Base-by-base conservation (phyloP, 1,284 basidiomycete species). In the Cutaneotrichosporon sp. region DNA sequence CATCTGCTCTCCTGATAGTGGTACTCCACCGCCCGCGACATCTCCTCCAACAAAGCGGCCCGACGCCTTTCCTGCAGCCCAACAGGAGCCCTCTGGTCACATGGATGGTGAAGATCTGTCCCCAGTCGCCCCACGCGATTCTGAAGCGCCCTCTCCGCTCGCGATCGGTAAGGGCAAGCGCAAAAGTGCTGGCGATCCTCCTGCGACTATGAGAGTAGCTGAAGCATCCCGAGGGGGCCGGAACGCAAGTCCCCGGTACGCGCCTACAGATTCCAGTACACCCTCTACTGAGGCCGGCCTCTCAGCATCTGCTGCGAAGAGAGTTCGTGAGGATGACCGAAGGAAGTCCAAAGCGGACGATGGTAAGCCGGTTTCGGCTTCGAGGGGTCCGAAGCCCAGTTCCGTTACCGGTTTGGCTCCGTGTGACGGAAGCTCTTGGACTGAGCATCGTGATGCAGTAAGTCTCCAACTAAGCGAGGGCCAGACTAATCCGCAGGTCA, bases 361-460 rank as follows among this genome's bases (percentile, higher is more conserved):
- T n/a, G 25, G 14, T 16, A 41, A 41, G n/a, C n/a, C n/a, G n/a
- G n/a, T n/a, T n/a, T n/a, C n/a, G n/a, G n/a, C 24, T 12, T 39
- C 22, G 14, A 41, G 38, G 17, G 38, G 38, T 16, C 8, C 22
- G 12, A 41, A 41, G 22, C 26, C 38, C 14, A 41, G 38, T 16
- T 22, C 22, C 14, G 26, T 41, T 6, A 8, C 24, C 14, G 38
- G 38, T 6, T 16, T 41, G 9, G 12, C 17, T 34, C 46, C 16
- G 37, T 42, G 22, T 16, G 38, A 41, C 22, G 38, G 38, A 16
- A 26, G 38, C 38, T 41, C 38, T 7, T 69, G 64, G 58, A 52
- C 43, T 3, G 65, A 67, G 34, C 71, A 73, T 49, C 58, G 64
- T 5, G 70, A 73, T 60, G 48, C 54, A 8, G 65, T 66, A 39